Conservation (phyloP, 352 stramenopile species). For the Phytophthora hybrid region DNA sequence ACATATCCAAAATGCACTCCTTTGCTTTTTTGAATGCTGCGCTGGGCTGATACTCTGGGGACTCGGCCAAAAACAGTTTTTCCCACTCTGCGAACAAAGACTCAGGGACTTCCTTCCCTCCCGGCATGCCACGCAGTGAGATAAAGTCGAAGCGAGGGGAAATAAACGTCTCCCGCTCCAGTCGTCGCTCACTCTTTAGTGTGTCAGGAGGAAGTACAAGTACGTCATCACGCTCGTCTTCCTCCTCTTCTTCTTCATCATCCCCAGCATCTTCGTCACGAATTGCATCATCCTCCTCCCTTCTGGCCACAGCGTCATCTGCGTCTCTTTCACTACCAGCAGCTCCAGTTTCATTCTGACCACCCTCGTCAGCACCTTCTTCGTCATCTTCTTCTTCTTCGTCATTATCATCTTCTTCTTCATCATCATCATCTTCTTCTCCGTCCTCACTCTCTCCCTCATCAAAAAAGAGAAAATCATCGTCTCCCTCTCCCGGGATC, state of each 20-base stretch:
- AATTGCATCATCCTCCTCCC: neutral
- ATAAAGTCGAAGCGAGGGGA: conserved; percentile 25
- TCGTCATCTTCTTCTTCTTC: neutral
- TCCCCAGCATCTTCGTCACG: neutral
- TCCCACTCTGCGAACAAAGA: conserved; percentile 11
- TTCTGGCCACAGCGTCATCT: neutral
- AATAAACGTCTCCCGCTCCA: conserved; percentile 8
- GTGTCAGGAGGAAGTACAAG: conserved; percentile 16
- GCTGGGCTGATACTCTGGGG: conserved; percentile 10
- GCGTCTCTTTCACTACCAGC: neutral
- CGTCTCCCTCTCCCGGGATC: conserved; percentile 4
- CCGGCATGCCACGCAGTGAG: neutral
- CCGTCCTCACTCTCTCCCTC: conserved; percentile 14
- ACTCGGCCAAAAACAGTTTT: conserved; percentile 13
- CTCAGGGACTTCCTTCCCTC: neutral
- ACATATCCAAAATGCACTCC: conserved; percentile 17
- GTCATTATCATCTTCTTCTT: neutral
- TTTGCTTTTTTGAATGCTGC: conserved; percentile 18
- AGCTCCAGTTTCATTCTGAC: neutral
- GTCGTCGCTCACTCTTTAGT: conserved; percentile 2
- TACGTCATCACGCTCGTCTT: conserved; percentile 10
- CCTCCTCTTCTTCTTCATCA: conserved; percentile 1
- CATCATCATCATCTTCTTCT: conserved; percentile 3
- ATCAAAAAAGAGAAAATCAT: conserved; percentile 13
- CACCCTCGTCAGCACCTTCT: no score